Evolutionary conservation across 169 alveolate species (phyloP).

Genomic region (Plasmodium sp.): DNA sequence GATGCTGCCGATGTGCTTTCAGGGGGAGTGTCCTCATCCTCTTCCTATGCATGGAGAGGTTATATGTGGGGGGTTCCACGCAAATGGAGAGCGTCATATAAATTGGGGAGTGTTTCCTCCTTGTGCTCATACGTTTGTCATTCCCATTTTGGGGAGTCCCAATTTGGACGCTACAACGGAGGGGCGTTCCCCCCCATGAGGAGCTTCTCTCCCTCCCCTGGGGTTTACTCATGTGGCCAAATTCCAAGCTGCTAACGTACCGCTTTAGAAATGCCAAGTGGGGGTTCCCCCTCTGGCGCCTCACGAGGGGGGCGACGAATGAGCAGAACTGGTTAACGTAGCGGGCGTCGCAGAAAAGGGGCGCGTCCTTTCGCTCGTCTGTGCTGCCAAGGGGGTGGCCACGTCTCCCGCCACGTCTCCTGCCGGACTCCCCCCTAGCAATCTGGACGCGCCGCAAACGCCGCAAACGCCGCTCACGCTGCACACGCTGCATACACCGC

Average conservation of each 20-base stretch:
- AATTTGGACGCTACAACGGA: not conserved
- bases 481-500: not conserved
- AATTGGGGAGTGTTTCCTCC: not conserved
- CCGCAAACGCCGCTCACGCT: not conserved
- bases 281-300: not conserved
- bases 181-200: not conserved
- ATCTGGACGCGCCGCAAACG: not conserved
- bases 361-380: no score
- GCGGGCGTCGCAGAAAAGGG: not conserved
- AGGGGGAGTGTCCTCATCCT: not conserved
- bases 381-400: not conserved
- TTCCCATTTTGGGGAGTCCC: not conserved
- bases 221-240: not conserved
- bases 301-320: not conserved
- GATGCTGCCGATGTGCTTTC: not conserved
- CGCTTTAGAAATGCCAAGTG: not conserved
- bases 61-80: not conserved
- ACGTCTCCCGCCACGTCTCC: no score
- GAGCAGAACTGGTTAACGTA: not conserved
- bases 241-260: not conserved
- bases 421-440: not conserved
- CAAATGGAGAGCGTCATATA: not conserved
- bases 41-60: slow-evolving; percentile 1
- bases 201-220: not conserved
- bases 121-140: no score